Conservation (phyloP, 768 basidiomycete genomes). For the Amanita phalloides region DNA sequence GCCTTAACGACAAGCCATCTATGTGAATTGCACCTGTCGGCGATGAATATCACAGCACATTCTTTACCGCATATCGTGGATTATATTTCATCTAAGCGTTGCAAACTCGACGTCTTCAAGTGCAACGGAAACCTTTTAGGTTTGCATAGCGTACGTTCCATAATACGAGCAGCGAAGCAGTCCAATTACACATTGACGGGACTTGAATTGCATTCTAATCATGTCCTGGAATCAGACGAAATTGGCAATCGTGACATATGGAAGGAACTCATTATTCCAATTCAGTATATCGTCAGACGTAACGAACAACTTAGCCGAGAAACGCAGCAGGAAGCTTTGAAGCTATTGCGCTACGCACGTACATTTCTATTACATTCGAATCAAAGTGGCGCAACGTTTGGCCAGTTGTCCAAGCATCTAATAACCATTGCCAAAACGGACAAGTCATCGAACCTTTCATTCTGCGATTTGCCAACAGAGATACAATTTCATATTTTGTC, state of each 20-base stretch:
- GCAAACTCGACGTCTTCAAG: constrained; percentile 36
- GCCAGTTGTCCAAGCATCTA: neutral
- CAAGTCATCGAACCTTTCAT: constrained; percentile 15
- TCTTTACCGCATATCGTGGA: constrained; percentile 30
- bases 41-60: constrained; percentile 31
- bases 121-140: constrained; percentile 49
- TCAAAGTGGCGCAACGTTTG: neutral
- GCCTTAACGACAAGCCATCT: constrained; percentile 36
- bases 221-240: constrained; percentile 13
- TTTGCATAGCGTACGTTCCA: constrained; percentile 27
- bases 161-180: constrained; percentile 33
- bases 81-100: constrained; percentile 34
- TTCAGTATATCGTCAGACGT: constrained; percentile 26
- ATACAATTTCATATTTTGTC: constrained; percentile 47
- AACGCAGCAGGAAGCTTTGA: constrained; percentile 35
- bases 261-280: constrained; percentile 22
- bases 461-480: constrained; percentile 40
- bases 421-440: constrained; percentile 5
- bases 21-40: constrained; percentile 45
- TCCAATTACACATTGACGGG: constrained; percentile 35
- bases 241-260: constrained; percentile 16
- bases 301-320: constrained; percentile 30
- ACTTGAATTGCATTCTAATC: constrained; percentile 43
- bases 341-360: constrained; percentile 39
- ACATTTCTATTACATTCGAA: constrained; percentile 33